Evolutionary conservation across 352 stramenopile genomes (phyloP), one percentile per base, ranked within the genome.

Genomic region (Phytophthora ramorum): DNA sequence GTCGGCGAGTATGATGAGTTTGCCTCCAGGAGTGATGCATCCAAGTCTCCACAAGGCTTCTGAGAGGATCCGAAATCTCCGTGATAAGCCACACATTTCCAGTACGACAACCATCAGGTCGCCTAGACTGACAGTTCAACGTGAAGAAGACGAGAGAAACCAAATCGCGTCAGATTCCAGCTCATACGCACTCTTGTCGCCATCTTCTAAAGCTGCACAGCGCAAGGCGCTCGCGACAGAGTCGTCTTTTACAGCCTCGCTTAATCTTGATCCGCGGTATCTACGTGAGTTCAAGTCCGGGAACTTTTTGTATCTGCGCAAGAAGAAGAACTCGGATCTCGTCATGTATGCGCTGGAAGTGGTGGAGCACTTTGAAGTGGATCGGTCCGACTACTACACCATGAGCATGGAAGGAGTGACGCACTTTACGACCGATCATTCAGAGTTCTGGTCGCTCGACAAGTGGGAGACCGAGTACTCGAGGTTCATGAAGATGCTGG

Each of bases 381-480:
- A 97, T 55, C 82, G 81, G 0, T 65, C 60, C 32, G 76, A 97
- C 66, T 98, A 98, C 75, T 98, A 96, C 56, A 98, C 95, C 12
- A 92, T 98, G 71, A 97, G 90, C 56, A 81, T 92, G 55, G 87
- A 93, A 45, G 95, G 95, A 1, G 83, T 98, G 32, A 98, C 95
- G 4, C 92, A 97, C 49, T 98, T 98, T 49, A 95, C 84, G n/a
- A 77, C 71, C 7, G 78, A 88, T 13, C 70, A 92, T 49, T 92
- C 84, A 2, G 93, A 98, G 37, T 98, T 98, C 65, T 98, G 93
- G 69, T 64, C 89, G 7, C 80, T 98, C 14, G 80, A 96, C 30
- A 93, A 95, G 54, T 98, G 94, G 94, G 95, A 98, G 55, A 78
- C 84, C 40, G 95, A 98, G 71, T 98, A 97, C 70, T 61, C 71